Conservation (phyloP, 1,139 yeast species). For the Scheffersomyces segobiensis region DNA sequence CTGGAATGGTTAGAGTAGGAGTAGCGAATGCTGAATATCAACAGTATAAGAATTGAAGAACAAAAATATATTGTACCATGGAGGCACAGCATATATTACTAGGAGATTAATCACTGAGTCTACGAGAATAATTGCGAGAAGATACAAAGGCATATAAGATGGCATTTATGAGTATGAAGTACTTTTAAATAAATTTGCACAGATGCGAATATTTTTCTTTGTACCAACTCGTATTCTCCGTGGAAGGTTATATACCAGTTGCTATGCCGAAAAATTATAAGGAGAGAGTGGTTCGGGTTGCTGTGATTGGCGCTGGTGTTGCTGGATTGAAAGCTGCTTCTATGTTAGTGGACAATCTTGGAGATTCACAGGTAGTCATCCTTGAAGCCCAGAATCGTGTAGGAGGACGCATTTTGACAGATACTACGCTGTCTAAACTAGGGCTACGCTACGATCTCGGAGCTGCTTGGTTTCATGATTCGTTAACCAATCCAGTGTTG, state of each 20-base stretch:
- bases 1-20: too few species aligned
- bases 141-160: too few species aligned
- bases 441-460: constrained; percentile 66
- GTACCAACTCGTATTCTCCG: not conserved
- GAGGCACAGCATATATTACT: too few species aligned
- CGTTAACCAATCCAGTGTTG: constrained; percentile 59
- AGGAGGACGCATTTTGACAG: constrained; percentile 48
- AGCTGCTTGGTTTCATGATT: constrained; percentile 90
- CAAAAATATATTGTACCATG: not conserved
- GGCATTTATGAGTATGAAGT: too few species aligned
- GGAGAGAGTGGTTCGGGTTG: constrained; percentile 11
- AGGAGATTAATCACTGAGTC: not conserved
- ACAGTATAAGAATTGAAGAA: not conserved
- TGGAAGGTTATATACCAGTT: not conserved
- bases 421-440: constrained; percentile 27
- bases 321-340: constrained; percentile 80
- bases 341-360: constrained; percentile 42
- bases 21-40: too few species aligned
- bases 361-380: constrained; percentile 33
- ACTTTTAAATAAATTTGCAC: too few species aligned
- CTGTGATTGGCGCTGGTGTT: constrained; percentile 78
- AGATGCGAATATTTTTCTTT: too few species aligned
- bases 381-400: constrained; percentile 52
- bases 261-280: not conserved
- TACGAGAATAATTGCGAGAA: not conserved